Evolutionary conservation across 1,284 basidiomycete species (phyloP), one percentile per base, ranked within the genome.

Genomic region (Tetrapyrgos nigripes): DNA sequence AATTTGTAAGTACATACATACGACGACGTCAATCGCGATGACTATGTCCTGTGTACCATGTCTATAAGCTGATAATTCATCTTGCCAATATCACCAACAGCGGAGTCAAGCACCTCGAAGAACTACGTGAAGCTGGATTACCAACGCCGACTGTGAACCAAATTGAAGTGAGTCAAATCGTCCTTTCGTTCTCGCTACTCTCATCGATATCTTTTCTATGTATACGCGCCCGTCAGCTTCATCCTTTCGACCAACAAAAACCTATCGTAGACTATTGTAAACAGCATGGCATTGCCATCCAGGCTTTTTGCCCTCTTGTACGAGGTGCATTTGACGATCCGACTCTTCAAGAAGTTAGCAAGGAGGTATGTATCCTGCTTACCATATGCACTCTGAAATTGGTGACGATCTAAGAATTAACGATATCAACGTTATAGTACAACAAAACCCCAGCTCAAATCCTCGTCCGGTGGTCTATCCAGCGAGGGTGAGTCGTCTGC

Each of bases 241-340:
- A 95, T 67, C 93, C 94, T 0, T 86, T 90, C 64, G 94, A 91
- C 74, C 93, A 95, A 68, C 92, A 93, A 61, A 78, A 79, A 46
- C 82, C 86, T 9, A 93, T 95, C 59, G 91, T 93, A 27, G 78
- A 83, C n/a, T 95, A 92, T 71, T 95, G 94, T 75, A 68, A 75
- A 26, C 69, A 82, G 49, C 76, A 93, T 62, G 79, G 76, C 6
- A 92, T 96, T 55, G 76, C 88, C 33, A 76, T 96, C 3, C 81
- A 95, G 71, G 93, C 92, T 0, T 93, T 93, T 69, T 90, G 84
- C 49, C 49, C 49, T 4, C 28, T 50, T n/a, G 19, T 50, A n/a
- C 24, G 49, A 11, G 28, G 27, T 11, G 11, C 28, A 31, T 26
- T 23, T 17, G 19, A 28, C 24, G 13, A 45, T 26, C 31, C 31